phyloP scores from a whole-genome alignment of 192 early-diverging fungal species.

The Geosiphon pyriformis region DNA sequence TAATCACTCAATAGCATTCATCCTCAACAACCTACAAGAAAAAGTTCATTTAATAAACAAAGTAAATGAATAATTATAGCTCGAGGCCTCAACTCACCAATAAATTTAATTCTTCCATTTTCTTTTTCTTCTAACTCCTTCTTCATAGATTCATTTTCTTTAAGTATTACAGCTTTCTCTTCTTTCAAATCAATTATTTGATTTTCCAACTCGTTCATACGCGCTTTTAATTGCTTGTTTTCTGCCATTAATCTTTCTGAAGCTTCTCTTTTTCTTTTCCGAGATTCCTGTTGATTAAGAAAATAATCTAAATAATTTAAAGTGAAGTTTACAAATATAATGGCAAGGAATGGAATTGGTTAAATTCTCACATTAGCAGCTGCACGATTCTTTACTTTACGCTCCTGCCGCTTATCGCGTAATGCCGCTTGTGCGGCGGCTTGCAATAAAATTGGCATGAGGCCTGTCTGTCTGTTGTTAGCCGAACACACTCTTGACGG shows the following conservation, averaged over 20 bases:
- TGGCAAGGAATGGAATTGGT: no score
- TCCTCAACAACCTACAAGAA: no score
- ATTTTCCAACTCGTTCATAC: slow-evolving; percentile 7
- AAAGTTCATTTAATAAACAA: no score
- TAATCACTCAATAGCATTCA: no score
- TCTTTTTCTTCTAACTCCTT: neutral
- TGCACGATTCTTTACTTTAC: slow-evolving; percentile 24
- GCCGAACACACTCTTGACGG: neutral
- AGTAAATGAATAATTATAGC: no score
- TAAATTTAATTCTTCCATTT: no score
- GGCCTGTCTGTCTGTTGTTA: neutral
- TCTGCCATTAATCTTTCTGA: slow-evolving; percentile 16
- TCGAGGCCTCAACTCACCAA: no score
- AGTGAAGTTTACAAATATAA: neutral
- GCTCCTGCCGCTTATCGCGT: slow-evolving; percentile 22
- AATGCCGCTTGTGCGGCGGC: slow-evolving; percentile 16
- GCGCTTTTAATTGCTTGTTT: slow-evolving; percentile 8
- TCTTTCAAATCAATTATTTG: slow-evolving; percentile 1
- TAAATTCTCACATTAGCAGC: slow-evolving; percentile 4
- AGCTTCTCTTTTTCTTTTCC: slow-evolving; percentile 24
- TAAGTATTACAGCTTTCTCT: neutral
- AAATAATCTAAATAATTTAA: neutral
- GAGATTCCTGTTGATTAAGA: slow-evolving; percentile 1
- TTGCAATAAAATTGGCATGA: slow-evolving; percentile 22
- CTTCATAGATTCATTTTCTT: neutral